Base-by-base conservation (phyloP, 2,329 filamentous ascomycete species). In the Diplodia sapinea region DNA sequence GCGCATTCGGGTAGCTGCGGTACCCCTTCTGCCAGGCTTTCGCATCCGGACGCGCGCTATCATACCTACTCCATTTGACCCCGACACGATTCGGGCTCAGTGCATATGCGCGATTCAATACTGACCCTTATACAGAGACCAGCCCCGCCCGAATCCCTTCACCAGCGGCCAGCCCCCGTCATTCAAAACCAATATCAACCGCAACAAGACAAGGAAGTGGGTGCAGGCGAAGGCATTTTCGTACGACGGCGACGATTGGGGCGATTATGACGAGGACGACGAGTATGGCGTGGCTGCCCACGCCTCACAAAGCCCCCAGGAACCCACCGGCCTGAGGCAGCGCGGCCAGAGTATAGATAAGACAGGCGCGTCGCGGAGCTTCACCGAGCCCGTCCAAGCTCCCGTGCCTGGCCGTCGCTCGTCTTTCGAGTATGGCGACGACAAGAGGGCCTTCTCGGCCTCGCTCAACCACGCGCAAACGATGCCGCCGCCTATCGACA, bases 221-320 rank as follows among this genome's bases (percentile, higher is more conserved):
- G 90, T 94, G 47, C 91, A 96, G 74, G 94, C 94, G 43, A 94
- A 94, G 79, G 85, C 88, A 68, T 89, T 91, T 73, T 91, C 88
- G 75, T 98, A 98, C 75, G 94, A 94, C 74, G 94, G 94, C 70
- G 93, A 96, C 74, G 94, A 97, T 75, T 97, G 94, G 94, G 94
- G 93, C 43, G 90, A 87, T 52, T 82, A 82, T 70, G 83, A 85
- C 70, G 85, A 86, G 59, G 85, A 88, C 65, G 83, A 86, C 66
- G 82, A 85, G 68, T 83, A 85, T 70, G 85, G 87, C 50, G 84
- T 85, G 59, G 78, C 80, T 56, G 78, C 81, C 54, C 79, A 80
- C 55, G 77, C 79, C 43, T 78, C 79, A 31, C 80, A 82, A 13
- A 73, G 79, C 23, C 73, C 78, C 1, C 72, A 77, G n/a, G 78